Base-by-base conservation (phyloP, 345 rosid genomes). In the Camelina laxa region DNA sequence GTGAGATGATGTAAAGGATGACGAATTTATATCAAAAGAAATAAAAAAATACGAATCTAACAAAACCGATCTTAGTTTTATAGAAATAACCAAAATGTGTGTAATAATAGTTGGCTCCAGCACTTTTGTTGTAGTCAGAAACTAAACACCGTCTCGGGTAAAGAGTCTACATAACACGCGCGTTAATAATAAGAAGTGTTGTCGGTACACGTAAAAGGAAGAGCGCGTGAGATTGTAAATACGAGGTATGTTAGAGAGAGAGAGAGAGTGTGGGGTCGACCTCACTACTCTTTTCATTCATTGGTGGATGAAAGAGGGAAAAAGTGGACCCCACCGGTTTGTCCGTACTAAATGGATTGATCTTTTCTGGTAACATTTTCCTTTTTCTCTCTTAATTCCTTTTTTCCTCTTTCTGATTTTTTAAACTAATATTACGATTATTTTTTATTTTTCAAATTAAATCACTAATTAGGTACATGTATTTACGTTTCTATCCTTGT, bases 261-360 rank as follows among this genome's bases (percentile, higher is more conserved):
- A 45, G 64, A 49, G 75, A 61, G 70, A 63, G 79, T 70, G 82
- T 31, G 36, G 30, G 30, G 30, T 27, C 30, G 30, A 1, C 30
- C 5, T 27, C 30, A 4, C 30, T 27, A 27, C 30, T 27, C 30
- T 33, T 33, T 33, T 6, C 7, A 33, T 33, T 47, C 41, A 86
- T 81, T 82, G 91, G 91, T 69, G 17, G 48, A 22, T 21, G 69
- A 17, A 65, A 85, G 84, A 84, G 75, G 70, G 84, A 80, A 81
- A 81, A 78, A 74, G 92, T 79, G 78, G 82, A 33, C 41, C 79
- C 86, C 90, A 84, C 69, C 9, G 36, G 80, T 66, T 84, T 66
- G 77, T 87, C 97, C 89, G 97, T 91, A 87, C 96, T 80, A 65
- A 27, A 16, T 89, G 87, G 96, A 89, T 89, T 93, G 89, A 88